A percentile compares a stretch with the other conserved stretches of the same genome.
Conservation (phyloP, 768 basidiomycete species). For the Tubosaeta sp. region DNA sequence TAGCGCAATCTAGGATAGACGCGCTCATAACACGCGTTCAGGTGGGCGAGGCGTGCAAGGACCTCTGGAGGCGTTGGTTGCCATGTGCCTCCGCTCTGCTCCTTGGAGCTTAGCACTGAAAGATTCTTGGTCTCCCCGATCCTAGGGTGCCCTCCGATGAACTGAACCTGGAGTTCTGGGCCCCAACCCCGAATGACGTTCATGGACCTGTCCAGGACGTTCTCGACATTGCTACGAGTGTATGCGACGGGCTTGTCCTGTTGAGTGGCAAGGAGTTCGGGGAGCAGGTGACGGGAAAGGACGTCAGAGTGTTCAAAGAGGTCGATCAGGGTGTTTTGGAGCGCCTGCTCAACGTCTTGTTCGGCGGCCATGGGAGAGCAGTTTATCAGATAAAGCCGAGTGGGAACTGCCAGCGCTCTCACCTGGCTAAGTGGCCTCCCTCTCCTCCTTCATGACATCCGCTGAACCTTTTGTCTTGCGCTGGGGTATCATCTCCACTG, state of each 20-base stretch:
- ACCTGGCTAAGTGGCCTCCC: conserved; percentile 1
- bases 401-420: background rate
- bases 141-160: conserved; percentile 82
- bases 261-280: conserved; percentile 40
- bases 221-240: conserved; percentile 38
- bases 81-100: conserved; percentile 55
- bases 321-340: conserved; percentile 34
- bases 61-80: conserved; percentile 68
- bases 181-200: conserved; percentile 51
- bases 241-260: conserved; percentile 7
- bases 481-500: conserved; percentile 90
- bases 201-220: conserved; percentile 55
- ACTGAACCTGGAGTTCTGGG: conserved; percentile 46
- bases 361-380: background rate
- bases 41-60: conserved; percentile 62
- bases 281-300: conserved; percentile 50
- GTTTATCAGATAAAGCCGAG: conserved; percentile 1
- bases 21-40: conserved; percentile 76
- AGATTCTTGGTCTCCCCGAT: conserved; percentile 81
- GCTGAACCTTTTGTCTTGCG: conserved; percentile 45
- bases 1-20: conserved; percentile 75
- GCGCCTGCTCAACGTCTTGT: conserved; percentile 12
- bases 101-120: conserved; percentile 69
- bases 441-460: conserved; percentile 13
- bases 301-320: conserved; percentile 70